Base-by-base conservation (phyloP, 768 basidiomycete genomes). In the Termitomyces bulborhizus region DNA sequence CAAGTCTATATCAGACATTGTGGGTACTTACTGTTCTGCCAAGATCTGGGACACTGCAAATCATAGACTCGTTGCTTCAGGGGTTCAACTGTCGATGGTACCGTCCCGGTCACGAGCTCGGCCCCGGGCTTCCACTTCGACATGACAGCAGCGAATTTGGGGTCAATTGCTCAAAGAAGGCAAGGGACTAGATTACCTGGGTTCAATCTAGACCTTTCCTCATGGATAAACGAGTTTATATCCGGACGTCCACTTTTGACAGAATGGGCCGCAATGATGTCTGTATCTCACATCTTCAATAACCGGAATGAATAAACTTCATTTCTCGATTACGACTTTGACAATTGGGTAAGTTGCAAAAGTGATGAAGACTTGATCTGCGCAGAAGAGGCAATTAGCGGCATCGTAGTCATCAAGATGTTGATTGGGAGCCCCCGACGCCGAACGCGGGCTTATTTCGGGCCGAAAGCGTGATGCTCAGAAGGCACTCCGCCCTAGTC, bases 31-130 rank as follows among this genome's bases (percentile, higher is more conserved):
- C 53, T 34, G 37, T 11, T 48, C 47, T 26, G 13, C 24, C 26
- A 29, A 78, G 78, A 69, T 79, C 24, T 78, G 74, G 75, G 70
- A 79, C 34, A 58, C 55, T 29, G 62, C 59, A 21, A 70, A 75
- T 34, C 67, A 66, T 56, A 66, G 72, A 29, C 60, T 79, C 18
- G 66, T 79, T 16, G 76, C 75, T 40, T 72, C 76, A 39, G 76
- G 72, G 1, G 69, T 70, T 21, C 78, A 78, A 46, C 59, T 73
- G 47, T 68, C 69, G 53, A 75, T 76, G 75, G 55, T 62, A 21
- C 69, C 69, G 3, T 68, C 68, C 15, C 59, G 36, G 41, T 61
- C 63, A 3, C 18, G 4, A 15, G 34, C 3, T 13, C 44, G 43
- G 29, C 27, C 16, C 2, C 18, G 12, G 49, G 48, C 24, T 26